phyloP scores from a whole-genome alignment of 192 early-diverging fungal species.

The Funneliformis geosporum region DNA sequence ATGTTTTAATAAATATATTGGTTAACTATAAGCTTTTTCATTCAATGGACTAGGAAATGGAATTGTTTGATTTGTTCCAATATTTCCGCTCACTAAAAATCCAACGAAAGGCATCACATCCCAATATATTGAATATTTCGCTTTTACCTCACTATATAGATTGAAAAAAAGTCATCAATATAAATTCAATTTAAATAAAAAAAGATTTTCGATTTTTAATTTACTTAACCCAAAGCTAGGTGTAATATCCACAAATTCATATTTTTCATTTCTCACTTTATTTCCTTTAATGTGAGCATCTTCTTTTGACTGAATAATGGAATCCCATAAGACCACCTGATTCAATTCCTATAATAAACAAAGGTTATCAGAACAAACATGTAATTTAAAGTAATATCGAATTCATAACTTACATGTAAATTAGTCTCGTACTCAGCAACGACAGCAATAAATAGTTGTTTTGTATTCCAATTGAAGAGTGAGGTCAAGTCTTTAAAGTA shows the following conservation, averaged over 20 bases:
- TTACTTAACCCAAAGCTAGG: slow-evolving; percentile 64
- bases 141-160: slow-evolving; percentile 54
- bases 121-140: slow-evolving; percentile 78
- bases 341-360: slow-evolving; percentile 54
- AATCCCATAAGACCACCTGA: slow-evolving; percentile 83
- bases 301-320: slow-evolving; percentile 70
- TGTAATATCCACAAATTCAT: slow-evolving; percentile 68
- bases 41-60: slow-evolving; percentile 41
- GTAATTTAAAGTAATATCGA: neutral
- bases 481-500: slow-evolving; percentile 66
- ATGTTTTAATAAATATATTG: too few relatives aligned
- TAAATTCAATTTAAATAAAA: neutral
- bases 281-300: slow-evolving; percentile 60
- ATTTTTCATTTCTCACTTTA: slow-evolving; percentile 61
- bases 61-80: slow-evolving; percentile 31
- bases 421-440: slow-evolving; percentile 76
- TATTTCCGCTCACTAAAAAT: slow-evolving; percentile 53
- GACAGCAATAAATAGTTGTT: slow-evolving; percentile 80
- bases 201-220: neutral
- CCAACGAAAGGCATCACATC: slow-evolving; percentile 82
- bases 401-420: slow-evolving; percentile 54
- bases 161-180: neutral
- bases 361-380: neutral
- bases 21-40: neutral
- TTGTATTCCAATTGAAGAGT: slow-evolving; percentile 90